Evolutionary conservation across 345 rosid species (phyloP).

Genomic region (Lumnitzera racemosa): DNA sequence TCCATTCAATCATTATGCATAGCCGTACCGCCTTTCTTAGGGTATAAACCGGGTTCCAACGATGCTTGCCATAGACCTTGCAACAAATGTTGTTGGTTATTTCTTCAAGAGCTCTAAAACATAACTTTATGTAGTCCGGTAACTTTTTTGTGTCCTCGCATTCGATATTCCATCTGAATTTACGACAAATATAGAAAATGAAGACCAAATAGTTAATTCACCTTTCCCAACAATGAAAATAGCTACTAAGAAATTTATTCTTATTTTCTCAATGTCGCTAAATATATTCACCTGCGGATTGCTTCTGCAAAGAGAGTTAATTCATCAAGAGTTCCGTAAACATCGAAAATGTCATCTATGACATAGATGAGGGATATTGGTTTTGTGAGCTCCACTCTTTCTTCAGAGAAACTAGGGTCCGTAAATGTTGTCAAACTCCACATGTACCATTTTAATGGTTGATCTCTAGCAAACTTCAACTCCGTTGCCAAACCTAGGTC

Average conservation of each 20-base stretch:
- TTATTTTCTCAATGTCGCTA: too few species aligned
- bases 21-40: constrained; percentile 10
- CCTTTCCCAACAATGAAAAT: too few species aligned
- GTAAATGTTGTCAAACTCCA: too few species aligned
- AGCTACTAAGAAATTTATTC: too few species aligned
- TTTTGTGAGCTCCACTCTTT: constrained; percentile 22
- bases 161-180: constrained; percentile 11
- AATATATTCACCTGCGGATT: constrained; percentile 21
- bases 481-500: too few species aligned
- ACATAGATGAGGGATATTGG: constrained; percentile 44
- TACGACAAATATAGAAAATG: too few species aligned
- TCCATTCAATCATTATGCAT: background rate
- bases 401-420: too few species aligned
- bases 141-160: constrained; percentile 13
- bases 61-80: constrained; percentile 9
- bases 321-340: constrained; percentile 34
- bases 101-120: constrained; percentile 21
- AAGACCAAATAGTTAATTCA: too few species aligned
- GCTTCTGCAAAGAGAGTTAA: constrained; percentile 37
- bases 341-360: constrained; percentile 52
- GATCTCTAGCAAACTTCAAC: too few species aligned
- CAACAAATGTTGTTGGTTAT: constrained; percentile 20
- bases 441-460: too few species aligned
- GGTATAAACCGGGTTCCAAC: background rate
- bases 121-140: constrained; percentile 26